Base-by-base conservation (phyloP, 805 yeast species). In the Nakazawaea wickerhamii region DNA sequence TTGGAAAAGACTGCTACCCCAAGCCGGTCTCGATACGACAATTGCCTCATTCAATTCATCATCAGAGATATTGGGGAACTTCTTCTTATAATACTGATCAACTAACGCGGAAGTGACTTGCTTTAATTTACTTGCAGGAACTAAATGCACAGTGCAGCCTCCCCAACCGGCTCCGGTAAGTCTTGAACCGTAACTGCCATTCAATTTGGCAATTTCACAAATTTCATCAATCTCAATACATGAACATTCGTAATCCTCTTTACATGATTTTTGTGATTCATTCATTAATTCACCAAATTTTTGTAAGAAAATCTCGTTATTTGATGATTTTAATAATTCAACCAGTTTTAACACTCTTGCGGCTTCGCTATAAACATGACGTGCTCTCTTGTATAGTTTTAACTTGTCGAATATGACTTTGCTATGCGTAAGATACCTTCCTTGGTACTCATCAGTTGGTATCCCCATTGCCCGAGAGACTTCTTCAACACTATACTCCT, bases 101-200 rank as follows among this genome's bases (percentile, higher is more conserved):
- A 55, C 62, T 40, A 81, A 62, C 0, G 81, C 78, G 2, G 48
- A 44, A 8, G 60, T 57, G 22, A 78, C 64, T 2, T 41, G 41
- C 0, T 54, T 56, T 9, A 71, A 60, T 45, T 64, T 68, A 45
- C 67, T 67, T 4, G 63, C 61, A 3, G 72, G 61, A 9, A 81
- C 75, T 43, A 82, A 59, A 54, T 81, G 85, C n/a, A 82, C 83
- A 0, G 83, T 68, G 23, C 81, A 76, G 5, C 89, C 89, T 26
- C 89, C 89, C 71, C 79, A 82, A 4, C 90, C 90, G 15, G 90
- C 89, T 21, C 89, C 90, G 8, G 89, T 81, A n/a, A 79, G 70
- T 42, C 90, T 67, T 1, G 85, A 76, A 14, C 89, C 89, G 45
- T 60, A 67, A 1, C 85, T 66, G 3, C 88, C 89, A 46, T 72